Percentiles rank a stretch among this genome's conserved stretches.
Evolutionary conservation across 495 filamentous ascomycete species (phyloP).

Genomic region (Penicillium flavigenum): DNA sequence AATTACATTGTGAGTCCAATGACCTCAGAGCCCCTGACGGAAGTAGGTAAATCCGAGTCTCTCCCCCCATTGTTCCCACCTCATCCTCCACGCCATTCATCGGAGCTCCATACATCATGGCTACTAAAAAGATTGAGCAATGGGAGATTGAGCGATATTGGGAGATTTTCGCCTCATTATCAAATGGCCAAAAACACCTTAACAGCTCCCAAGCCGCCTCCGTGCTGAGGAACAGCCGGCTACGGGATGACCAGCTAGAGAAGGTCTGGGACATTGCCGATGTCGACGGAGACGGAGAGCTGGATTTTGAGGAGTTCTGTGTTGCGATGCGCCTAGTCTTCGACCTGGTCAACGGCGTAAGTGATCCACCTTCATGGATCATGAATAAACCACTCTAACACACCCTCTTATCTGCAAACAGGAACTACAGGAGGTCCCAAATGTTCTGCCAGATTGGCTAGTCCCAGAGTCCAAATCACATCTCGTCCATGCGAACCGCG

Average conservation of each 20-base stretch:
- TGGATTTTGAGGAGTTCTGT: slow-evolving; percentile 99
- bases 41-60: slow-evolving; percentile 13
- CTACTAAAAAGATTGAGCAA: slow-evolving; percentile 82
- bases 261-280: slow-evolving; percentile 97
- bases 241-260: slow-evolving; percentile 92
- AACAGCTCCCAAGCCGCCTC: slow-evolving; percentile 89
- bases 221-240: slow-evolving; percentile 91
- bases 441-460: slow-evolving; percentile 86
- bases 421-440: slow-evolving; percentile 86
- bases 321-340: slow-evolving; percentile 98
- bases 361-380: slow-evolving; percentile 26
- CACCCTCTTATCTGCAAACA: slow-evolving; percentile 30
- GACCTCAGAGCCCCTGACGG: slow-evolving; percentile 27
- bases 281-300: slow-evolving; percentile 91
- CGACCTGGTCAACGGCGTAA: slow-evolving; percentile 90
- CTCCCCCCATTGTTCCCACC: slow-evolving; percentile 19
- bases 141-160: slow-evolving; percentile 97
- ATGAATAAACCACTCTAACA: not conserved
- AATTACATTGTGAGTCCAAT: slow-evolving; percentile 7
- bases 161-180: slow-evolving; percentile 91
- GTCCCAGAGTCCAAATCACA: slow-evolving; percentile 96
- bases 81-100: slow-evolving; percentile 18
- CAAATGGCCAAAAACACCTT: slow-evolving; percentile 76
- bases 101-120: slow-evolving; percentile 51
- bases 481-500: slow-evolving; percentile 84